Percentiles rank a stretch among this genome's conserved stretches.
These are phyloP conservation scores for Nitzschia inconspicua DNA, from an alignment of 108 stramenopile species.

Conservation along the genomic window DNA sequence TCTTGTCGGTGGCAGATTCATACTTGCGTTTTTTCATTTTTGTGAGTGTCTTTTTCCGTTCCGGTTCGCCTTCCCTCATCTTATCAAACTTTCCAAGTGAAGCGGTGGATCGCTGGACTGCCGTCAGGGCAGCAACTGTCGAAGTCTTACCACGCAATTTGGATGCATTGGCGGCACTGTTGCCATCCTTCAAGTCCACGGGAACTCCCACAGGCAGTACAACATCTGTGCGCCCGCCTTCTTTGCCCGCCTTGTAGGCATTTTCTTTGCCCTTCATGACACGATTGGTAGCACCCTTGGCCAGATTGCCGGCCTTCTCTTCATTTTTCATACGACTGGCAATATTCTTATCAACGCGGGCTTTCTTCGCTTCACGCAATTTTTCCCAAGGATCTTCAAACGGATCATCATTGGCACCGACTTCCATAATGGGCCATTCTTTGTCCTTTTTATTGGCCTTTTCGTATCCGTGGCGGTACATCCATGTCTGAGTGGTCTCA, in stretches of 20 bases:
- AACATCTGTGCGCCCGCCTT: slow-evolving; percentile 36
- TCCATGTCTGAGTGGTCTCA: slow-evolving; percentile 84
- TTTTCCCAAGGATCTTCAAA: slow-evolving; percentile 83
- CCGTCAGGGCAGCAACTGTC: slow-evolving; percentile 58
- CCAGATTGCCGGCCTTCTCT: slow-evolving; percentile 60
- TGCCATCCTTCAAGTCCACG: slow-evolving; percentile 52
- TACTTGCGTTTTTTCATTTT: slow-evolving; percentile 70
- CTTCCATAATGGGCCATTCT: slow-evolving; percentile 91
- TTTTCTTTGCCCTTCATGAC: slow-evolving; percentile 51
- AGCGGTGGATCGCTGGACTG: slow-evolving; percentile 81
- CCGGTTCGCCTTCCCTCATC: slow-evolving; percentile 79
- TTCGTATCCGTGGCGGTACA: slow-evolving; percentile 77
- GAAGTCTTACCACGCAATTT: slow-evolving; percentile 66
- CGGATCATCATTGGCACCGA: slow-evolving; percentile 80
- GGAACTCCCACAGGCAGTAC: slow-evolving; percentile 67
- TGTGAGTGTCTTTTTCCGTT: slow-evolving; percentile 50
- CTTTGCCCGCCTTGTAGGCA: slow-evolving; percentile 49
- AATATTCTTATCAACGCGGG: slow-evolving; percentile 64
- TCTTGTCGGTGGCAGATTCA: slow-evolving; percentile 49
- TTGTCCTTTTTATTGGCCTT: slow-evolving; percentile 64
- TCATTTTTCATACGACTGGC: slow-evolving; percentile 72
- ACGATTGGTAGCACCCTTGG: slow-evolving; percentile 67
- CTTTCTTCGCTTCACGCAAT: slow-evolving; percentile 65
- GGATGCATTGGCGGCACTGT: slow-evolving; percentile 8
- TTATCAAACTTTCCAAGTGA: slow-evolving; percentile 83